A percentile compares a stretch with the other conserved stretches of the same genome.
These are phyloP conservation scores for Coprinopsis cinerea DNA, from an alignment of 768 basidiomycete genomes.

Conservation along the genomic window DNA sequence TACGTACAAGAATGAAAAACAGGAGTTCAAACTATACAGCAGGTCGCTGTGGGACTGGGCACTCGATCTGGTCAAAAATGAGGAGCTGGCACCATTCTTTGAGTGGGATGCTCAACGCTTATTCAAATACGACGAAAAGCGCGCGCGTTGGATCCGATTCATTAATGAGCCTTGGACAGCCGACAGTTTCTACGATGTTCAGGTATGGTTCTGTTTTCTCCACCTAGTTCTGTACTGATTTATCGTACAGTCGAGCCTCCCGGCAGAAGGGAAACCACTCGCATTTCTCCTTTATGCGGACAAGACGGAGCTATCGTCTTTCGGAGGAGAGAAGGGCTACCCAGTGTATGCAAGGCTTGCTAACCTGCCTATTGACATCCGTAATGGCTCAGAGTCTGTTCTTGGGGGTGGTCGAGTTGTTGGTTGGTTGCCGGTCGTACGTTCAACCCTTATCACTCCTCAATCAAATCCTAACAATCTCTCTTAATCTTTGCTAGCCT, in stretches of 20 bases:
- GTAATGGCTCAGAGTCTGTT: constrained; percentile 25
- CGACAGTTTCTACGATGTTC: constrained; percentile 28
- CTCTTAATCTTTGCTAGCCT: constrained; percentile 11
- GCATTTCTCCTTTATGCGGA: constrained; percentile 32
- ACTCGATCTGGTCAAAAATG: constrained; percentile 11
- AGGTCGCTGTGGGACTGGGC: constrained; percentile 15
- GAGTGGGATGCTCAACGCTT: constrained; percentile 18
- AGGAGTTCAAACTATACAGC: constrained; percentile 8
- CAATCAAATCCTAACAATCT: not conserved
- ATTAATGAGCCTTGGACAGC: constrained; percentile 34
- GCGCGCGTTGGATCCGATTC: constrained; percentile 17
- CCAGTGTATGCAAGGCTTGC: no score
- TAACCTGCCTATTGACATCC: constrained; percentile 25
- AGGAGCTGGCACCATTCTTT: constrained; percentile 6
- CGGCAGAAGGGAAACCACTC: constrained; percentile 20
- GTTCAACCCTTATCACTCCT: not conserved
- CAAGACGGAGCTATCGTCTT: constrained; percentile 30
- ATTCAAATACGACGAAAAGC: constrained; percentile 21
- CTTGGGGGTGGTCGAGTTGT: constrained; percentile 18
- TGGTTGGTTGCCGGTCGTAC: constrained; percentile 32
- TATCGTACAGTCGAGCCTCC: constrained; percentile 12
- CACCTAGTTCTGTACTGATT: constrained; percentile 6
- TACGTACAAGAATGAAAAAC: constrained; percentile 4
- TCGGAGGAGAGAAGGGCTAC: constrained; percentile 29
- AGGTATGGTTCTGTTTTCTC: constrained; percentile 19